Percentiles rank a stretch among this genome's conserved stretches.
Evolutionary conservation across 1,284 basidiomycete species (phyloP).

Genomic region (Earliella scabrosa): DNA sequence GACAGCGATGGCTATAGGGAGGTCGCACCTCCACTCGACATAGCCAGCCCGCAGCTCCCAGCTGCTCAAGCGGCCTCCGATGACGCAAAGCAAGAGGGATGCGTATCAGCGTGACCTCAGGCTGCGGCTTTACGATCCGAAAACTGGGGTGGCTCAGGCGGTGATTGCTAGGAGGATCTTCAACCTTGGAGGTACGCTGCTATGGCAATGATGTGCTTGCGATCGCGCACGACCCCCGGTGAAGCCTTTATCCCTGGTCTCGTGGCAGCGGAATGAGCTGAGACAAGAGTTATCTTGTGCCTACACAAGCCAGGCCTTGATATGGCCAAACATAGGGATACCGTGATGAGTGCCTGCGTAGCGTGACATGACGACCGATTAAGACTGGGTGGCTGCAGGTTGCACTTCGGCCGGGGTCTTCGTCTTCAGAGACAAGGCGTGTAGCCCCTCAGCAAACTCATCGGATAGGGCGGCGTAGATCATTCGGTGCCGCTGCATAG

Average conservation of each 20-base stretch:
- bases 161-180: neutral
- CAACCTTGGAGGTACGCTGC: neutral
- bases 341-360: neutral
- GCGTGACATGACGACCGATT: neutral
- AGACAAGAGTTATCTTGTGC: neutral
- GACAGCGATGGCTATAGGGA: too few species aligned
- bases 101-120: neutral
- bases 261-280: neutral
- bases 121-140: slow-evolving; percentile 1
- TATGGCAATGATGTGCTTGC: neutral
- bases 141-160: neutral
- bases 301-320: too few species aligned
- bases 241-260: neutral
- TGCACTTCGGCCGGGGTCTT: slow-evolving; percentile 62
- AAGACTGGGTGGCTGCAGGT: slow-evolving; percentile 3
- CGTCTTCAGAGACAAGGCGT: slow-evolving; percentile 77
- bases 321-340: neutral
- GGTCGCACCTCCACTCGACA: too few species aligned
- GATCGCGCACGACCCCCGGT: neutral
- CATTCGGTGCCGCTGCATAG: slow-evolving; percentile 79
- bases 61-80: too few species aligned
- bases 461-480: slow-evolving; percentile 71
- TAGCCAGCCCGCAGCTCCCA: too few species aligned
- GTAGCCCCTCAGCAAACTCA: slow-evolving; percentile 70
- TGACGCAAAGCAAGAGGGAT: too few species aligned